Evolutionary conservation across 768 basidiomycete genomes (phyloP).

Genomic region (Dacryopinax spathularia): DNA sequence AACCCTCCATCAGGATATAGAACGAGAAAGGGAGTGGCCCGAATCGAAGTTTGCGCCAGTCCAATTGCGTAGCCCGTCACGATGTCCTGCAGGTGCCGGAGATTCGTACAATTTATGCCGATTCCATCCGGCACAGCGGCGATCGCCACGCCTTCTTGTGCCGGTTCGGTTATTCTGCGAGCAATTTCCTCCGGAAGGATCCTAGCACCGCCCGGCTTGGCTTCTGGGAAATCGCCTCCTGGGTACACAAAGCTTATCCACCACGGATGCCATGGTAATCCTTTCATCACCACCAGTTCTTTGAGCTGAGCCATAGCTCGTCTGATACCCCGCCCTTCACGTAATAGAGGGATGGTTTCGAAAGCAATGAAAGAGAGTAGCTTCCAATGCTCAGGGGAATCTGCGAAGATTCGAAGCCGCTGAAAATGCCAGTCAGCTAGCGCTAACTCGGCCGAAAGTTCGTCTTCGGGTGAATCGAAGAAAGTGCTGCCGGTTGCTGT

Average conservation of each 20-base stretch:
- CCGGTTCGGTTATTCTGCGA: slow-evolving; percentile 5
- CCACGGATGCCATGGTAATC: slow-evolving; percentile 37
- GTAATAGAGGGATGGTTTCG: slow-evolving; percentile 57
- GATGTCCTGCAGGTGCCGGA: slow-evolving; percentile 31
- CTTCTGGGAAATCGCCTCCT: slow-evolving; percentile 14
- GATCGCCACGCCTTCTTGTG: not conserved
- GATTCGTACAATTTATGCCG: slow-evolving; percentile 61
- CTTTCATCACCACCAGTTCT: slow-evolving; percentile 14
- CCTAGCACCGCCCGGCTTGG: slow-evolving; percentile 5
- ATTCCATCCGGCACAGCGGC: slow-evolving; percentile 36
- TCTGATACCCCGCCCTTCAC: slow-evolving; percentile 53
- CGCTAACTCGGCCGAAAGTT: slow-evolving; percentile 32
- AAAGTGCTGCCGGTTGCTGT: not conserved
- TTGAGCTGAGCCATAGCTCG: slow-evolving; percentile 37
- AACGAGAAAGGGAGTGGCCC: slow-evolving; percentile 27
- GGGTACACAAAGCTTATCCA: slow-evolving; percentile 62
- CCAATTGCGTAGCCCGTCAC: slow-evolving; percentile 27
- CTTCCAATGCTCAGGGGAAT: slow-evolving; percentile 38
- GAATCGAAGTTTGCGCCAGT: slow-evolving; percentile 9
- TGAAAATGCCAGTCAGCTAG: slow-evolving; percentile 50
- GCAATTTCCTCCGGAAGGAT: slow-evolving; percentile 6
- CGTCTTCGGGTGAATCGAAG: slow-evolving; percentile 28
- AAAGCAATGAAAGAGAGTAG: slow-evolving; percentile 53
- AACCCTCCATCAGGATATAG: slow-evolving; percentile 62
- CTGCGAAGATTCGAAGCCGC: slow-evolving; percentile 41